Percentiles rank a stretch among this genome's conserved stretches.
phyloP scores from a whole-genome alignment of 1,284 basidiomycete genomes.

The Pseudozyma flocculosa region DNA sequence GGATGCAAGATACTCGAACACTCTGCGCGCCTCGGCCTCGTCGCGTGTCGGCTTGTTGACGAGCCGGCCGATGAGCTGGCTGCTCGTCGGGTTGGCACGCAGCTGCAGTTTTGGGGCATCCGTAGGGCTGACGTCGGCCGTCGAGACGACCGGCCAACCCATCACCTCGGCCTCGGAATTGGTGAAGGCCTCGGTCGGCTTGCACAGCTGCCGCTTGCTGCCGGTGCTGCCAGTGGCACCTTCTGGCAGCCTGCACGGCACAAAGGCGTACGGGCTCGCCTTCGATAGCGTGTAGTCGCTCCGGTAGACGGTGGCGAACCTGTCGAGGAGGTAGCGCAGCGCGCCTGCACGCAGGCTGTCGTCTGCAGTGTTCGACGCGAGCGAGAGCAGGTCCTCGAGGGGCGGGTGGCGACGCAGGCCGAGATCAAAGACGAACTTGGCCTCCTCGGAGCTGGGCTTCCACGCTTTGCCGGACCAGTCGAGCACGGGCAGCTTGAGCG shows the following conservation, averaged over 20 bases:
- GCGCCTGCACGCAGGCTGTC: conserved; percentile 32
- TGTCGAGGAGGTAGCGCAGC: conserved; percentile 49
- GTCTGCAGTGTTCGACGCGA: conserved; percentile 26
- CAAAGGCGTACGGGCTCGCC: conserved; percentile 64
- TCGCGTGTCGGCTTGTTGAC: conserved; percentile 68
- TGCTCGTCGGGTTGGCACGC: conserved; percentile 71
- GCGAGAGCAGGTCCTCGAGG: conserved; percentile 63
- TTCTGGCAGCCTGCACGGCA: conserved; percentile 67
- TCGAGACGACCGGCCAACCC: conserved; percentile 73
- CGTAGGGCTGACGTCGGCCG: conserved; percentile 62
- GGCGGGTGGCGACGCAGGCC: conserved; percentile 76
- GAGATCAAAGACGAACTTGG: conserved; percentile 77
- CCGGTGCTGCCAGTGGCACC: conserved; percentile 56
- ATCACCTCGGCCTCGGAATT: conserved; percentile 71
- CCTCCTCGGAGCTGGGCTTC: conserved; percentile 61
- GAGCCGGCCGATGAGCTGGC: conserved; percentile 69
- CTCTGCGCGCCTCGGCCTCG: conserved; percentile 65
- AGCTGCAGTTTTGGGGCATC: conserved; percentile 72
- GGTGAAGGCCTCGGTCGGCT: conserved; percentile 75
- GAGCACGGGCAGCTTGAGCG: conserved; percentile 76
- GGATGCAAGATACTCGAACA: conserved; percentile 77
- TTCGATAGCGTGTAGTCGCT: conserved; percentile 32
- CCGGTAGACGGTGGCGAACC: conserved; percentile 40
- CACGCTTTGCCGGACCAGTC: conserved; percentile 73
- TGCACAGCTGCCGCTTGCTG: conserved; percentile 65